Percentiles rank a stretch among this genome's conserved stretches.
Evolutionary conservation across 108 stramenopile species (phyloP).

Genomic region (Fistulifera pelliculosa): DNA sequence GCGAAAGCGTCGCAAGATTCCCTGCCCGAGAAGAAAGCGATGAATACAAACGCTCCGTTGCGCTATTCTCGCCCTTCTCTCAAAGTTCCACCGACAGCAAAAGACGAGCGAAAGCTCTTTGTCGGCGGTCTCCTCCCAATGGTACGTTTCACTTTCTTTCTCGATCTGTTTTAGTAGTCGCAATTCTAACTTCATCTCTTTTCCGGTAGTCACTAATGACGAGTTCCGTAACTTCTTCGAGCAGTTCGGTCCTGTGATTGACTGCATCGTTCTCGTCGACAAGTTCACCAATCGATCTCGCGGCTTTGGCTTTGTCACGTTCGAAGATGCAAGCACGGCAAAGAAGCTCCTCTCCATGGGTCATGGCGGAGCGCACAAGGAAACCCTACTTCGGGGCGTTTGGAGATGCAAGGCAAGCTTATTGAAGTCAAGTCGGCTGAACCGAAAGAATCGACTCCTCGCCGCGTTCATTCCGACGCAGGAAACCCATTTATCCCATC

Average conservation of each 20-base stretch:
- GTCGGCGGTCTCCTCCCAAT: constrained; percentile 58
- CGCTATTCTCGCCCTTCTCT: constrained; percentile 3
- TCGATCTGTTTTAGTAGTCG: neutral
- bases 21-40: neutral
- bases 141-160: constrained; percentile 24
- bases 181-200: neutral
- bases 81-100: constrained; percentile 38
- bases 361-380: constrained; percentile 7
- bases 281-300: constrained; percentile 62
- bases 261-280: constrained; percentile 74
- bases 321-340: constrained; percentile 37
- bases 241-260: constrained; percentile 62
- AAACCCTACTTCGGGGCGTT: constrained; percentile 29
- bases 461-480: too few relatives aligned
- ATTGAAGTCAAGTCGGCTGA: constrained; percentile 64
- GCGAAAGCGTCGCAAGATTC: neutral
- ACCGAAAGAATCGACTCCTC: constrained; percentile 34
- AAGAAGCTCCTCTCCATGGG: constrained; percentile 19
- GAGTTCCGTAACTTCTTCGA: constrained; percentile 58
- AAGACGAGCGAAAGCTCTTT: constrained; percentile 64
- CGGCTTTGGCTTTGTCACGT: constrained; percentile 94
- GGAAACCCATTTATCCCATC: too few relatives aligned
- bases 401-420: constrained; percentile 53
- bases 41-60: neutral
- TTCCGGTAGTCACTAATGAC: constrained; percentile 39